Conservation (phyloP, 176 grass and related monocot species). For the Zea luxurians region DNA sequence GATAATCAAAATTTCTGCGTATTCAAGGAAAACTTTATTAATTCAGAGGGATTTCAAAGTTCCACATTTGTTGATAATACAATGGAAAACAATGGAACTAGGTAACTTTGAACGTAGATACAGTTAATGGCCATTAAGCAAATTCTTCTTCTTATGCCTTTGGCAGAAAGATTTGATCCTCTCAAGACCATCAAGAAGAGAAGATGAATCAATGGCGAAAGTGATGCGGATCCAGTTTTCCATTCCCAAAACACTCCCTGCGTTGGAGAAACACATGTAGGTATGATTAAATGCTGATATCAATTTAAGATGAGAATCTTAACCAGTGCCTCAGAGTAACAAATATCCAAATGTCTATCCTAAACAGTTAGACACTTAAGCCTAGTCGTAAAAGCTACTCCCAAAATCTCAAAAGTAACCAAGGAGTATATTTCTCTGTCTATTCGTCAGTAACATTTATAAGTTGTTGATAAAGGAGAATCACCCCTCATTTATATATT, state of each 20-base stretch:
- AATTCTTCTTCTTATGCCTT: slow-evolving; percentile 45
- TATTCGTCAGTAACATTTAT: no score
- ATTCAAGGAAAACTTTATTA: background rate
- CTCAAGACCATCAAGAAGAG: slow-evolving; percentile 49
- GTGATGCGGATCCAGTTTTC: slow-evolving; percentile 52
- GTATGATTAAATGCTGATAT: background rate
- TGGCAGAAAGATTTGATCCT: slow-evolving; percentile 52
- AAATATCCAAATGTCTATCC: background rate
- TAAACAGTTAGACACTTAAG: background rate
- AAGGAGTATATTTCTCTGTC: no score
- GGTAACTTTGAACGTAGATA: background rate
- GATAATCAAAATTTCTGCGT: no score
- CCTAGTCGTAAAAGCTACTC: no score
- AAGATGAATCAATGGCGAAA: slow-evolving; percentile 50
- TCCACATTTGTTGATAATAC: background rate
- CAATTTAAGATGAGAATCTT: background rate
- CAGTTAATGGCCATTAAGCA: slow-evolving; percentile 12
- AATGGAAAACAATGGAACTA: background rate
- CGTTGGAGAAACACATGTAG: background rate
- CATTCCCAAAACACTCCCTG: slow-evolving; percentile 57
- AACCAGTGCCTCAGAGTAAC: background rate
- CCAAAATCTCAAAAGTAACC: no score
- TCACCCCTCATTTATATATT: no score
- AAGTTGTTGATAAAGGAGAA: no score
- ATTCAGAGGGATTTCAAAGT: background rate